Base-by-base conservation (phyloP, 1,284 basidiomycete species). In the Pseudozyma tsukubaensis region DNA sequence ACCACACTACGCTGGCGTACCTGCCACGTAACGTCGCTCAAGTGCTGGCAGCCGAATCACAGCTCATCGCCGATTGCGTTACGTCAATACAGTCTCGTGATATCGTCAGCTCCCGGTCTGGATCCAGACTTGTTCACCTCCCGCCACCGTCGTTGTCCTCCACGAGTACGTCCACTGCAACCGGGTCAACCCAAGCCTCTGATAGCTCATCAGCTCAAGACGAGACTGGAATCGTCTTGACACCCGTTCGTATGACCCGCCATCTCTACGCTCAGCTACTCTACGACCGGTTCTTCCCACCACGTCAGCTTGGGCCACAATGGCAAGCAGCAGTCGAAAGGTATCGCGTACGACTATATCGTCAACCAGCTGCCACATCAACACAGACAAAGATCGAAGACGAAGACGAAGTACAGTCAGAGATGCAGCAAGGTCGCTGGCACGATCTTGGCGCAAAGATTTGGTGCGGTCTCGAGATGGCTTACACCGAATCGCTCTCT, bases 201-300 rank as follows among this genome's bases (percentile, higher is more conserved):
- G 44, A 8, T 9, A 9, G 19, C 44, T 21, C 42, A 1, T 21
- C 2, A 9, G 9, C 29, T 13, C 5, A n/a, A 8, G 10, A 32
- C 13, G 53, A 71, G 14, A 16, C 48, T 14, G 45, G 55, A 1
- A 42, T 71, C 10, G 58, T 71, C 0, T 53, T 80, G 14, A 49
- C 66, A 2, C 58, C 58, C 3, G 63, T 83, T 4, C 43, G 66
- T 3, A 62, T 80, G 61, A 79, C 81, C 3, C 68, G 78, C 19
- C 68, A 78, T 18, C 67, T 82, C 21, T 98, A 97, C 85, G 96
- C 95, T 1, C 95, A 97, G 79, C 87, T 98, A 13, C 85, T 91
- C 35, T 92, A 94, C 13, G 95, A 98, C 84, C 92, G 91, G 65
- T 98, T 97, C 84, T 92, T 91, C 81, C 92, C 96, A 3, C 94